Base-by-base conservation (phyloP, 805 yeast species). In the Cyberlindnera galapagoensis region DNA sequence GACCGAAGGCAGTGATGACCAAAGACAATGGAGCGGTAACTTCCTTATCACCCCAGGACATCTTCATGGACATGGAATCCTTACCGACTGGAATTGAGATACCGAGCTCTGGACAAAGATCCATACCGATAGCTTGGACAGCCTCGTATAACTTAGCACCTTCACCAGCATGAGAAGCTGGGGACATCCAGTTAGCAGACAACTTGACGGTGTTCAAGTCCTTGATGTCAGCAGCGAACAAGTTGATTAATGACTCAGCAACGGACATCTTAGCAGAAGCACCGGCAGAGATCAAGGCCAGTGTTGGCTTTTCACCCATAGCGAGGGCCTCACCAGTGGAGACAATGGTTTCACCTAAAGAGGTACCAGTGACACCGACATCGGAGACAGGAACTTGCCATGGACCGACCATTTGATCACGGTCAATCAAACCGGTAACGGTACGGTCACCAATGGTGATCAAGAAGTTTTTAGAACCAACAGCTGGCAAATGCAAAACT, bases 361-460 rank as follows among this genome's bases (percentile, higher is more conserved):
- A 82, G 0, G 97, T 80, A 38, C 82, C 81, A 16, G 97, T 88
- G 33, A 92, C 96, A 63, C 95, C 97, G 34, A 88, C 97, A 56
- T 92, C 97, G 12, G 97, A 92, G 20, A 92, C 97, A 30, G 99
- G 98, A 8, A 83, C 92, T 68, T 92, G 99, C 97, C 97, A 92
- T 54, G 97, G 97, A 24, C 98, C 98, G 39, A 92, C 97, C 79
- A 88, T 79, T 65, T 92, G 98, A 59, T 92, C 98, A 57, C 98
- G 79, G 52, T 94, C 97, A 40, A 92, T 80, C 47, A 92, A 71
- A 34, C 98, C 98, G 18, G 97, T 90, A 41, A 92, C 92, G n/a
- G 94, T 72, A 63, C 98, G 80, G 62, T 92, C 98, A 60, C 96
- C 98, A 55, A 92, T 92, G n/a, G 97, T 92, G 55, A 92, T 83